A percentile compares a stretch with the other conserved stretches of the same genome.
Conservation (phyloP, 179 eudicot species). For the Silene coronaria region DNA sequence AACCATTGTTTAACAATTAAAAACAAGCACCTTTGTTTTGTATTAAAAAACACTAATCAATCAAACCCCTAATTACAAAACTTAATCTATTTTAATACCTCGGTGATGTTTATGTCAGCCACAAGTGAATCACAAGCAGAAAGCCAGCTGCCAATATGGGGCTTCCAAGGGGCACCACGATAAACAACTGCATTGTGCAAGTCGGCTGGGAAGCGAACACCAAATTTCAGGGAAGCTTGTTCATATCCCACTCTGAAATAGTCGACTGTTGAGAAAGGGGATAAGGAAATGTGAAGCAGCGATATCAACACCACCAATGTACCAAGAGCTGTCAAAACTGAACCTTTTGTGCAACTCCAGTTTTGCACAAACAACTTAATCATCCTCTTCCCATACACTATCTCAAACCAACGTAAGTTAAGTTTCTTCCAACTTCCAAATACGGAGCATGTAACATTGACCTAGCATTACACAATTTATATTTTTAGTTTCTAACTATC, state of each 20-base stretch:
- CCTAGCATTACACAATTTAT: neutral
- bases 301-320: constrained; percentile 47
- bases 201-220: constrained; percentile 50
- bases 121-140: constrained; percentile 62
- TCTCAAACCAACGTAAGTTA: neutral
- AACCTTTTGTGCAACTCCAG: constrained; percentile 53
- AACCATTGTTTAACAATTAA: neutral
- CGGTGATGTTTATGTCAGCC: constrained; percentile 45
- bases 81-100: constrained; percentile 42
- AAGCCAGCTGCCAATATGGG: constrained; percentile 81
- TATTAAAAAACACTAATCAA: neutral
- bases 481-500: neutral
- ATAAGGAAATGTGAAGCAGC: constrained; percentile 50
- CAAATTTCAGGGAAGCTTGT: constrained; percentile 24
- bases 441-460: constrained; percentile 4
- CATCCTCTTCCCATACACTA: constrained; percentile 1
- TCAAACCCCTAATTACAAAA: neutral
- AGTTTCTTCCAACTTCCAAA: neutral
- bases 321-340: constrained; percentile 48
- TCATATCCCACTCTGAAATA: constrained; percentile 37
- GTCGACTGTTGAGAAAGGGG: constrained; percentile 41
- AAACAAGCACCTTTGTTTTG: neutral
- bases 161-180: constrained; percentile 87
- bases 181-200: constrained; percentile 67
- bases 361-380: constrained; percentile 48